Base-by-base conservation (phyloP, 202 grass and related monocot genomes). In the Musa balbisiana region DNA sequence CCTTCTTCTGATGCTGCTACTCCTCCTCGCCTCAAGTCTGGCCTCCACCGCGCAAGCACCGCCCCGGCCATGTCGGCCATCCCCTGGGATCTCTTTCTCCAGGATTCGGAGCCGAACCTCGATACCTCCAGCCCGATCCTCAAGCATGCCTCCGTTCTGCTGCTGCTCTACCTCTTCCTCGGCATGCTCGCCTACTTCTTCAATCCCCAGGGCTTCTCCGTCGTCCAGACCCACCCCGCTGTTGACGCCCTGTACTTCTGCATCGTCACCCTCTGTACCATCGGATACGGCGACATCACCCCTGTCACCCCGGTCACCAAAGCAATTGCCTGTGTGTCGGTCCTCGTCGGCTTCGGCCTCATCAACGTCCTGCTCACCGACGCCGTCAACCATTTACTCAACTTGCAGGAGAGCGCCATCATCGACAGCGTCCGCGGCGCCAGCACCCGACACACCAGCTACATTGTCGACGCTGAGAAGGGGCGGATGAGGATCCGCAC, bases 241-340 rank as follows among this genome's bases (percentile, higher is more conserved):
- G 67, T 70, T 3, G 67, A 70, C 33, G 67, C 67, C 2, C 19
- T 70, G 43, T 70, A 70, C 49, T 70, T 70, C 43, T 70, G 67
- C 20, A 70, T 70, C 17, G 67, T 70, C 8, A 70, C 67, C 67
- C 25, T 70, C 11, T 70, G 67, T 19, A 70, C 67, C 2, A 70
- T 70, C 67, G 67, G 67, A 5, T 70, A 70, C 29, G 67, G 67
- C 67, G 67, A 70, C 49, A 70, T 70, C 67, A 43, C 43, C 16
- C 67, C 67, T 9, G 11, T 14, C 67, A 70, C 49, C 67, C 23
- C 67, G 43, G 25, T 11, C 19, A 5, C 67, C 49, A 70, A 70
- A 19, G 25, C 51, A 3, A 51, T 70, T 19, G 3, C 43, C 16
- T 12, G 25, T 49, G 17, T 70, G 43, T 70, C 51, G 16, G 67